A percentile compares a stretch with the other conserved stretches of the same genome.
These are phyloP conservation scores for Penicillium sp. DNA, from an alignment of 2,329 filamentous ascomycete species.

Conservation along the genomic window DNA sequence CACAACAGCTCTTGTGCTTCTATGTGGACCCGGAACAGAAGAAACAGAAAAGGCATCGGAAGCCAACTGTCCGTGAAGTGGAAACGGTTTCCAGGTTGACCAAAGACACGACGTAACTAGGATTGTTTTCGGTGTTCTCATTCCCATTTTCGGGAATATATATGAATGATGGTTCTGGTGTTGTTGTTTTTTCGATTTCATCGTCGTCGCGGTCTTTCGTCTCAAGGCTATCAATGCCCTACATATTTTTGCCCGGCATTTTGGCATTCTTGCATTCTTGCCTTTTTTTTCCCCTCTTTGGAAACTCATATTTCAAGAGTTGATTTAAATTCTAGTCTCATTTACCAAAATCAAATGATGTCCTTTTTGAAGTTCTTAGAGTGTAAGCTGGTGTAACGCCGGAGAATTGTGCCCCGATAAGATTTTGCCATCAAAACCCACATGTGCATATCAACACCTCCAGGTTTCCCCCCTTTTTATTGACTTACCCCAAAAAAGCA, in stretches of 20 bases:
- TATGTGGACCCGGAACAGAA: slow-evolving; percentile 31
- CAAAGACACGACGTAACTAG: not conserved
- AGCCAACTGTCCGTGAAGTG: slow-evolving; percentile 1
- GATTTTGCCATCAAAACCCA: not conserved
- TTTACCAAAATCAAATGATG: not conserved
- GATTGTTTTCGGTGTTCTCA: not conserved
- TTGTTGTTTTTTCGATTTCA: not conserved
- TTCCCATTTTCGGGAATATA: too few relatives aligned
- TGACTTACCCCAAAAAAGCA: not conserved
- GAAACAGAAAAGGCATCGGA: slow-evolving; percentile 18
- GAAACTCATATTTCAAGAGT: not conserved
- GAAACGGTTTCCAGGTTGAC: not conserved
- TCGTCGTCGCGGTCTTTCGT: not conserved
- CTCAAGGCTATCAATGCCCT: not conserved
- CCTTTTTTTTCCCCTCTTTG: not conserved
- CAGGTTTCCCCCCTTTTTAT: not conserved
- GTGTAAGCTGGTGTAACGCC: not conserved
- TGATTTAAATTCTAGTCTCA: not conserved
- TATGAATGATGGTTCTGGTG: not conserved
- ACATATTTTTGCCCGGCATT: not conserved
- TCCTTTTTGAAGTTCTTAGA: not conserved
- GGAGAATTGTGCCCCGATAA: slow-evolving; percentile 1
- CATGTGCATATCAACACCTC: not conserved
- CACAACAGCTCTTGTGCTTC: slow-evolving; percentile 37
- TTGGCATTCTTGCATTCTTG: not conserved